These are phyloP conservation scores for Russula ochroleuca DNA, from an alignment of 768 basidiomycete species.

Conservation along the genomic window DNA sequence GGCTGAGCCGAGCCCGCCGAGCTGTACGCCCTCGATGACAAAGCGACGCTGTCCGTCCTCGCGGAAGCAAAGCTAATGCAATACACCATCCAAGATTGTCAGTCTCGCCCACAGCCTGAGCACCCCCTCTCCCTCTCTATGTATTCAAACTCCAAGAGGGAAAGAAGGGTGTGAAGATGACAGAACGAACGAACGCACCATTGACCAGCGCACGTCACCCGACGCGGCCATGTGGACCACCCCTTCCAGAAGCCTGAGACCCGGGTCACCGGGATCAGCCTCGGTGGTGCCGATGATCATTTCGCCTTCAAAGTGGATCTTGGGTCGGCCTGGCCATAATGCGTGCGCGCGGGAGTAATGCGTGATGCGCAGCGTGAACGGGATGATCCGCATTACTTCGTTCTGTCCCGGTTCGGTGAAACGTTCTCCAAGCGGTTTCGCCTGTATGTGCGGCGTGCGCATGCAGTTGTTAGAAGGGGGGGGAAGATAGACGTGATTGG, in stretches of 20 bases:
- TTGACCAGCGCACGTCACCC: slow-evolving; percentile 48
- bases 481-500: too few relatives aligned
- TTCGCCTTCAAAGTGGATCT: slow-evolving; percentile 49
- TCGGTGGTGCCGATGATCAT: slow-evolving; percentile 24
- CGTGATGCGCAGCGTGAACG: slow-evolving; percentile 43
- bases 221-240: slow-evolving; percentile 47
- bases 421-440: slow-evolving; percentile 27
- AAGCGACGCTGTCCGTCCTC: slow-evolving; percentile 42
- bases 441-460: neutral
- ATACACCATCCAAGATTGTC: neutral
- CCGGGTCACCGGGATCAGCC: slow-evolving; percentile 36
- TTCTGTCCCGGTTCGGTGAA: slow-evolving; percentile 35
- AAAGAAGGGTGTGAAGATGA: too few relatives aligned
- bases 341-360: slow-evolving; percentile 31
- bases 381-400: slow-evolving; percentile 53
- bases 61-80: slow-evolving; percentile 27
- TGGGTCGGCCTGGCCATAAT: slow-evolving; percentile 39
- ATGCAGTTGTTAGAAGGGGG: too few relatives aligned
- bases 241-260: too few relatives aligned
- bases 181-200: too few relatives aligned
- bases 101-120: too few relatives aligned
- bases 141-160: too few relatives aligned
- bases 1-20: slow-evolving; percentile 52
- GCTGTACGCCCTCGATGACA: slow-evolving; percentile 53
- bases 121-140: too few relatives aligned